Conservation (phyloP, 495 filamentous ascomycete species). For the Aspergillus affinis region DNA sequence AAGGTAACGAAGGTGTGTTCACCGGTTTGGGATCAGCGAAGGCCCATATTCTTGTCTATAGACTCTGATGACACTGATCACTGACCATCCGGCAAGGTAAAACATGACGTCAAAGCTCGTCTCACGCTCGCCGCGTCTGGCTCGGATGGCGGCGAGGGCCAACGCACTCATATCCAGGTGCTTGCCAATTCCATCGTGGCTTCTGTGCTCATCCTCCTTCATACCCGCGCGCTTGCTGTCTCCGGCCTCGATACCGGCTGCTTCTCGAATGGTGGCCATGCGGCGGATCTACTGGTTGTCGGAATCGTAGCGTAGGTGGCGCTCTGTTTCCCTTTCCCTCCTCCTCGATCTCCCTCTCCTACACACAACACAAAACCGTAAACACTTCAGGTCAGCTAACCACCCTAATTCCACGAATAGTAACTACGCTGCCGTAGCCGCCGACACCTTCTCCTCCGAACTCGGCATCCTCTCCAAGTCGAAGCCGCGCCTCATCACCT, state of each 20-base stretch:
- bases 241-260: constrained; percentile 24
- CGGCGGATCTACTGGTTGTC: constrained; percentile 52
- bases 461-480: constrained; percentile 83
- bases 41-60: not conserved
- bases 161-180: constrained; percentile 85
- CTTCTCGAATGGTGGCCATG: constrained; percentile 36
- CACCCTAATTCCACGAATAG: not conserved
- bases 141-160: constrained; percentile 70
- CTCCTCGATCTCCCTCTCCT: not conserved
- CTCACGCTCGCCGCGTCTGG: constrained; percentile 77
- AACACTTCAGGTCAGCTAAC: not conserved
- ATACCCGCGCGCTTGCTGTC: constrained; percentile 57
- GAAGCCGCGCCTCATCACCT: constrained; percentile 82
- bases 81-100: constrained; percentile 54
- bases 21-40: not conserved
- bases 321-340: too few relatives aligned
- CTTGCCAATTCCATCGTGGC: constrained; percentile 83
- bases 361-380: not conserved
- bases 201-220: constrained; percentile 68
- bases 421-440: constrained; percentile 87
- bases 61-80: not conserved
- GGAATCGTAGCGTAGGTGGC: constrained; percentile 55
- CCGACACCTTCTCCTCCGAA: constrained; percentile 95
- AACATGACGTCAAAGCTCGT: constrained; percentile 79
- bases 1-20: constrained; percentile 70